Percentiles rank a stretch among this genome's conserved stretches.
These are phyloP conservation scores for Phytophthora crassamura DNA, from an alignment of 352 stramenopile species.

Conservation along the genomic window DNA sequence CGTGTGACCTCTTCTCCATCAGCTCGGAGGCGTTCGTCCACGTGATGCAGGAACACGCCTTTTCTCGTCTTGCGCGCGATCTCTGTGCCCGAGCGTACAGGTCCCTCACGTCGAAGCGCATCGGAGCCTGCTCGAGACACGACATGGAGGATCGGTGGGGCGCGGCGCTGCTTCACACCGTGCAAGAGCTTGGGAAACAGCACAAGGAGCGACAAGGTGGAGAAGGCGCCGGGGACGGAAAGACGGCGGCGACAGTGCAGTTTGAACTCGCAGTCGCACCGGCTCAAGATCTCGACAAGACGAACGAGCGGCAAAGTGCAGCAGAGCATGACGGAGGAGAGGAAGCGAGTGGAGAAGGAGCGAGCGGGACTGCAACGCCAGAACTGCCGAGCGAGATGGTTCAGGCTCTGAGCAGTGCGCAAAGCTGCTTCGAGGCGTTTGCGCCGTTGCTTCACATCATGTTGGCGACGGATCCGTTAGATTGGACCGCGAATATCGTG, in stretches of 20 bases:
- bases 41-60: slow-evolving; percentile 37
- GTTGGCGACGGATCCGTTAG: slow-evolving; percentile 35
- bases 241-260: neutral
- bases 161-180: slow-evolving; percentile 6
- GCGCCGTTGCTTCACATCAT: slow-evolving; percentile 43
- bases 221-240: slow-evolving; percentile 7
- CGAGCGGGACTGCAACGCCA: neutral
- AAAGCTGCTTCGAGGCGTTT: slow-evolving; percentile 51
- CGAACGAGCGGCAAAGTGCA: slow-evolving; percentile 4
- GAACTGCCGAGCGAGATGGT: slow-evolving; percentile 30
- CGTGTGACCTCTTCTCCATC: slow-evolving; percentile 41
- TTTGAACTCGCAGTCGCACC: neutral
- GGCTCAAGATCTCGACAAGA: neutral
- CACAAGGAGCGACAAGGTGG: slow-evolving; percentile 23
- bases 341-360: too few species aligned
- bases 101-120: slow-evolving; percentile 4
- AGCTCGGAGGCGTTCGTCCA: slow-evolving; percentile 46
- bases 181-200: slow-evolving; percentile 14
- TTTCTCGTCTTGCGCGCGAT: slow-evolving; percentile 24
- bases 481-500: slow-evolving; percentile 32
- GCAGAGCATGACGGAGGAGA: neutral
- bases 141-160: slow-evolving; percentile 45
- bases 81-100: slow-evolving; percentile 31
- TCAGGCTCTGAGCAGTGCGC: slow-evolving; percentile 30
- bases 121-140: slow-evolving; percentile 9